phyloP scores from a whole-genome alignment of 176 grass and related monocot species.

The Hsuehochloa calcarea region DNA sequence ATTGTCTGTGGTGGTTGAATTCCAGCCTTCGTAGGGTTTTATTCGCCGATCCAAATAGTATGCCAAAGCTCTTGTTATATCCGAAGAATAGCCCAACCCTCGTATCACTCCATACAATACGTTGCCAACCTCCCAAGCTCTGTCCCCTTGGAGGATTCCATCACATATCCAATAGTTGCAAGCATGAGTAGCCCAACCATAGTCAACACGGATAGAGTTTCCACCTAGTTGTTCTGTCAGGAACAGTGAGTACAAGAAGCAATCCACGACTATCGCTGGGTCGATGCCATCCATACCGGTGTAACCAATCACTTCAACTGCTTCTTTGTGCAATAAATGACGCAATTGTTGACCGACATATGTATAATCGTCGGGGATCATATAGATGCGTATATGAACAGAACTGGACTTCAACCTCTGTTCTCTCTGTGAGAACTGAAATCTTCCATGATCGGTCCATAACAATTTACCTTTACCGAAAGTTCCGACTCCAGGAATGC shows the following conservation, averaged over 20 bases:
- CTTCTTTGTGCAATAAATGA: not conserved
- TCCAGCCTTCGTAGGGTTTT: not conserved
- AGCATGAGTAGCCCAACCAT: not conserved
- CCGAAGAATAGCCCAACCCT: not conserved
- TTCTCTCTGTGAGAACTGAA: not conserved
- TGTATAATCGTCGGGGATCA: fast-evolving
- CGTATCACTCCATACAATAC: not conserved
- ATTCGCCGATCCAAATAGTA: not conserved
- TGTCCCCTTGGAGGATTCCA: slow-evolving; percentile 2
- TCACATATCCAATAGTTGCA: slow-evolving; percentile 30
- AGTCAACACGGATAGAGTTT: not conserved
- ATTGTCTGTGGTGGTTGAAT: not conserved
- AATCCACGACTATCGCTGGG: not conserved
- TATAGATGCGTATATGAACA: not conserved
- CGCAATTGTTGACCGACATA: too few species aligned
- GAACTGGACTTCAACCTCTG: not conserved
- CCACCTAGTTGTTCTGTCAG: not conserved
- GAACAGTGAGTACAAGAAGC: not conserved
- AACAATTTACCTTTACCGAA: not conserved
- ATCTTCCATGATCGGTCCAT: not conserved
- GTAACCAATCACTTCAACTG: not conserved
- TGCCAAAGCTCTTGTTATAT: fast-evolving
- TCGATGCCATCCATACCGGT: not conserved
- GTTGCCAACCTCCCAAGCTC: not conserved
- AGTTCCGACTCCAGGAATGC: too few species aligned